Percentiles rank a stretch among this genome's conserved stretches.
These are phyloP conservation scores for Coniochaeta pulveracea DNA, from an alignment of 2,329 filamentous ascomycete species.

Conservation along the genomic window DNA sequence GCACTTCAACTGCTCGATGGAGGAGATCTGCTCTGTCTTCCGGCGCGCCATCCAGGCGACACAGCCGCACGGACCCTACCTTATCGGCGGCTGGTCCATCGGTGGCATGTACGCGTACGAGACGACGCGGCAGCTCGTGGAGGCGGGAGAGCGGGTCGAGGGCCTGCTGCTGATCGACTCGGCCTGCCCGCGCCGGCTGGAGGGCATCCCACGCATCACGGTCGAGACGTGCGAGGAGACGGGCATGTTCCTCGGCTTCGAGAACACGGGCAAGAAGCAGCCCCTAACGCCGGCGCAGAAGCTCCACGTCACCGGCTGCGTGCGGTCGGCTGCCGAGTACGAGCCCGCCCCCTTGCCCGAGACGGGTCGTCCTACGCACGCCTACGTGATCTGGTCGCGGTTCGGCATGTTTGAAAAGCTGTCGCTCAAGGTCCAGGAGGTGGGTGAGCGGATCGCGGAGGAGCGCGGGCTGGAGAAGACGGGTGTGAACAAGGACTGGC, in stretches of 20 bases:
- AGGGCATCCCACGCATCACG: neutral
- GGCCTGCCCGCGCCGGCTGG: slow-evolving; percentile 4
- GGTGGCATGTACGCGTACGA: slow-evolving; percentile 10
- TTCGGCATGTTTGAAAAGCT: slow-evolving; percentile 3
- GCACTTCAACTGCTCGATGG: slow-evolving; percentile 1
- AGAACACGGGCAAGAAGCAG: neutral
- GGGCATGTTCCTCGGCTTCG: slow-evolving; percentile 3
- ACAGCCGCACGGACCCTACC: slow-evolving; percentile 8
- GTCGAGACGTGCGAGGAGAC: slow-evolving; percentile 2
- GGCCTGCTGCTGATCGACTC: slow-evolving; percentile 7
- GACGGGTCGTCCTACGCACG: neutral
- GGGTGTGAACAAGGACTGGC: slow-evolving; percentile 3
- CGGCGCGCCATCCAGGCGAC: neutral
- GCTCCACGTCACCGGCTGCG: slow-evolving; percentile 1
- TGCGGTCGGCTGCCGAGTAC: neutral
- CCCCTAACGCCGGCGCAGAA: neutral
- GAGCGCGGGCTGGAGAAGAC: slow-evolving; percentile 1
- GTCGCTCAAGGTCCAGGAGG: slow-evolving; percentile 4
- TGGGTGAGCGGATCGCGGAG: neutral
- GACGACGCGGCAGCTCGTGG: slow-evolving; percentile 5
- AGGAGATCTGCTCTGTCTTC: slow-evolving; percentile 1
- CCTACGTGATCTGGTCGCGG: slow-evolving; percentile 1
- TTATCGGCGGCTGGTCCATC: slow-evolving; percentile 9
- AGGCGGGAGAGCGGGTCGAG: slow-evolving; percentile 2
- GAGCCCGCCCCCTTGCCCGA: neutral